These are phyloP conservation scores for Termitomyces sp. DNA, from an alignment of 768 basidiomycete species.

Conservation along the genomic window DNA sequence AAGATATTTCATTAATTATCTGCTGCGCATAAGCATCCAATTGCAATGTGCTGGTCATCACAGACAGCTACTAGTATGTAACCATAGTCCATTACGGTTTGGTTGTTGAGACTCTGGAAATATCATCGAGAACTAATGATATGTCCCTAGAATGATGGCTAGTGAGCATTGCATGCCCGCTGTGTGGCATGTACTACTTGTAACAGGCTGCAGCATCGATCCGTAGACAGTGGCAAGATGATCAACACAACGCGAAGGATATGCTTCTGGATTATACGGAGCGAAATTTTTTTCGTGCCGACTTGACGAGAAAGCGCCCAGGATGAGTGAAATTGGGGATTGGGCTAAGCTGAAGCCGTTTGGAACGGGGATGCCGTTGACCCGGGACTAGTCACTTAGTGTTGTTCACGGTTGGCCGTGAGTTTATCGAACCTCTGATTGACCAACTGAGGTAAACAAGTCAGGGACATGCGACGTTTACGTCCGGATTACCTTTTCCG, in stretches of 20 bases:
- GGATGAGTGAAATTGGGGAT: not conserved
- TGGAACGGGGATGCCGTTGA: not conserved
- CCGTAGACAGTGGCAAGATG: not conserved
- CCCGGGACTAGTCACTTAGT: not conserved
- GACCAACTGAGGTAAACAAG: conserved; percentile 22
- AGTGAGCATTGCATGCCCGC: not conserved
- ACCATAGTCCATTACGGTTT: not conserved
- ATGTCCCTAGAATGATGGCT: not conserved
- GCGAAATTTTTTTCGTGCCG: not conserved
- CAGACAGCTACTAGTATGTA: not conserved
- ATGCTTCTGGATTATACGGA: not conserved
- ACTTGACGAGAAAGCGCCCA: not conserved
- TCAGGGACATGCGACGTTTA: conserved; percentile 19
- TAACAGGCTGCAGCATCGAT: too few species aligned
- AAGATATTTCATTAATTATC: not conserved
- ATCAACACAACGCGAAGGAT: not conserved
- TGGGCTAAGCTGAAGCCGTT: not conserved
- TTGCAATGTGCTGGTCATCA: not conserved
- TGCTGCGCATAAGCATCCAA: not conserved
- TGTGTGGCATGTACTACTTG: not conserved
- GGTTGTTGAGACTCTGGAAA: not conserved
- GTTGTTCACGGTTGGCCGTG: conserved; percentile 14
- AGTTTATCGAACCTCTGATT: conserved; percentile 13
- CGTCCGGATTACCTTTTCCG: conserved; percentile 11
- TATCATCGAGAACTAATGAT: too few species aligned